phyloP scores from a whole-genome alignment of 768 basidiomycete genomes.

The Auricularia cornea region DNA sequence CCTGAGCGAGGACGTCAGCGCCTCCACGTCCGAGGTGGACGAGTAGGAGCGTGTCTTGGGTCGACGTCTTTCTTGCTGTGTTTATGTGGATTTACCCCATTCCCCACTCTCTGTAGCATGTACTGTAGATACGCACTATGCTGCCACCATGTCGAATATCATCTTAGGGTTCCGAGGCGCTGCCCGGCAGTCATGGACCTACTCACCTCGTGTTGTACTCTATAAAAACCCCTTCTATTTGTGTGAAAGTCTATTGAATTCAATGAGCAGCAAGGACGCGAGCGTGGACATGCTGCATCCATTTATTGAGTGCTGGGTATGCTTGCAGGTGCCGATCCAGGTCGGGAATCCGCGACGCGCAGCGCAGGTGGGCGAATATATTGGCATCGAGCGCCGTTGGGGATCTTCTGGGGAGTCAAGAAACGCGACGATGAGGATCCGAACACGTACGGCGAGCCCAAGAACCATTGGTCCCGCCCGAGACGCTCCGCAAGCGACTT shows the following conservation, averaged over 20 bases:
- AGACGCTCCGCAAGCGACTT: neutral
- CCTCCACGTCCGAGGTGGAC: neutral
- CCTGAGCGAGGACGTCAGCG: neutral
- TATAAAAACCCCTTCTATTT: neutral
- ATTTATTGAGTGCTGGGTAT: neutral
- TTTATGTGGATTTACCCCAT: neutral
- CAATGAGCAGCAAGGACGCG: neutral
- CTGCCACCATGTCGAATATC: neutral
- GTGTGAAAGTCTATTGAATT: neutral
- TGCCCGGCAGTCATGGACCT: neutral
- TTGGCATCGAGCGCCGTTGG: slow-evolving; percentile 4
- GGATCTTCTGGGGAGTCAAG: neutral
- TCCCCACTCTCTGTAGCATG: neutral
- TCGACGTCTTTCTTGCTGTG: neutral
- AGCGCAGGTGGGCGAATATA: slow-evolving; percentile 3
- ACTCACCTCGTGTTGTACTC: neutral
- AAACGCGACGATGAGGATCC: neutral
- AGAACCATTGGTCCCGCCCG: slow-evolving; percentile 6
- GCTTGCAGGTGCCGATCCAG: neutral
- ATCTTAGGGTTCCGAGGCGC: neutral
- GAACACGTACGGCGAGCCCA: neutral
- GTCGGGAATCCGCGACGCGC: neutral
- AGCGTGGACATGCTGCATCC: neutral
- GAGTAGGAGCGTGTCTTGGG: neutral
- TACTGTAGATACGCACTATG: neutral